Evolutionary conservation across 768 basidiomycete species (phyloP).

Genomic region (Cystobasidium tubakii): DNA sequence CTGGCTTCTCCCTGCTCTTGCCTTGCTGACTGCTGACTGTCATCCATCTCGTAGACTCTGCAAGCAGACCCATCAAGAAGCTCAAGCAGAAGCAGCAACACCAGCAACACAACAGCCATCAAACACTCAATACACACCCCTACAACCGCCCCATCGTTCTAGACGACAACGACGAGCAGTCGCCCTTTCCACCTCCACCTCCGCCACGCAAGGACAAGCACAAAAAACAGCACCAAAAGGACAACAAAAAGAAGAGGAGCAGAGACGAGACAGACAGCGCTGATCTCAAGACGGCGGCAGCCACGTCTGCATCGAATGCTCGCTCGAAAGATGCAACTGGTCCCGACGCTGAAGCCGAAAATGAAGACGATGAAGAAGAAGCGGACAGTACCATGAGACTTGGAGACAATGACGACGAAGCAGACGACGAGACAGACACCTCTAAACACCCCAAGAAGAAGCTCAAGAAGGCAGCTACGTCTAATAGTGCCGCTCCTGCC

Average conservation of each 20-base stretch:
- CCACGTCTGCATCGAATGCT: neutral
- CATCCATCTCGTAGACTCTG: neutral
- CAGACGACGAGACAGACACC: neutral
- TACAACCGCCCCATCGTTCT: neutral
- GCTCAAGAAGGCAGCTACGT: neutral
- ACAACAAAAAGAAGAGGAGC: conserved; percentile 18
- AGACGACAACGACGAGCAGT: conserved; percentile 19
- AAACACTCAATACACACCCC: neutral
- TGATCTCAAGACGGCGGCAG: neutral
- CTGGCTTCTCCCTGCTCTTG: neutral
- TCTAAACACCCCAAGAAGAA: conserved; percentile 19
- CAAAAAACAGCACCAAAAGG: conserved; percentile 16
- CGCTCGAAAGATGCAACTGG: neutral
- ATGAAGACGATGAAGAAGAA: conserved; percentile 17
- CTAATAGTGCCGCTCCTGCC: neutral
- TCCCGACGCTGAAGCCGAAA: neutral
- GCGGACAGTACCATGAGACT: conserved; percentile 10
- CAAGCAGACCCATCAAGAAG: conserved; percentile 13
- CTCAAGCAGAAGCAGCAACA: neutral
- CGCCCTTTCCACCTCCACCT: neutral
- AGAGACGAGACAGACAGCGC: conserved; percentile 1
- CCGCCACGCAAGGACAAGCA: conserved; percentile 22
- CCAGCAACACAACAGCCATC: neutral
- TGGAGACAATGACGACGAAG: neutral
- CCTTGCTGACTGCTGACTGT: neutral